Percentiles rank a stretch among this genome's conserved stretches.
phyloP scores from a whole-genome alignment of 305 asterid species.

The Fraxinus xanthoxyloides region DNA sequence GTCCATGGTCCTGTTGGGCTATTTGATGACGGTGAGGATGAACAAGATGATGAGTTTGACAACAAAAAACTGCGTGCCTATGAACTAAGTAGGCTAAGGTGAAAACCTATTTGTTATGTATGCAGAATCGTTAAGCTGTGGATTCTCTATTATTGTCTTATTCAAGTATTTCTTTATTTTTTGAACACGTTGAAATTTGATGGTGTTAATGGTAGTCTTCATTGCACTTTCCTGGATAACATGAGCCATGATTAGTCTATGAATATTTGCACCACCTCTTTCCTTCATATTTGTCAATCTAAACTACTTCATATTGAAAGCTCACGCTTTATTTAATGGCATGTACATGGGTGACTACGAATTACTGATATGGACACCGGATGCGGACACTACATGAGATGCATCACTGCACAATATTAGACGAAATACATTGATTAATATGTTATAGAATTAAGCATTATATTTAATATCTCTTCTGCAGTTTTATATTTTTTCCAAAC shows the following conservation, averaged over 20 bases:
- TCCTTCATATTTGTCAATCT: not conserved
- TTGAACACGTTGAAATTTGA: not conserved
- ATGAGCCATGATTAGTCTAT: not conserved
- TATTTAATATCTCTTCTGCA: not conserved
- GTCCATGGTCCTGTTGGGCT: slow-evolving; percentile 78
- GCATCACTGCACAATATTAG: not conserved
- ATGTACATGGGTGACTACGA: not conserved
- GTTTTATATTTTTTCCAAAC: not conserved
- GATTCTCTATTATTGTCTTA: not conserved
- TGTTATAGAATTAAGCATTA: not conserved
- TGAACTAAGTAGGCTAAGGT: slow-evolving; percentile 86
- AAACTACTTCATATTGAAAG: not conserved
- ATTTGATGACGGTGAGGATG: slow-evolving; percentile 54
- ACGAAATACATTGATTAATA: not conserved
- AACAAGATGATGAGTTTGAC: slow-evolving; percentile 60
- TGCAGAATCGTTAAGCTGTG: slow-evolving; percentile 3
- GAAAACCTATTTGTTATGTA: slow-evolving; percentile 1
- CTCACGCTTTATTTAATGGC: not conserved
- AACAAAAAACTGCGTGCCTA: slow-evolving; percentile 72
- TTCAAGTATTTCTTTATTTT: not conserved
- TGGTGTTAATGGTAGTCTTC: not conserved
- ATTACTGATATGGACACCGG: not conserved
- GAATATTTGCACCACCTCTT: not conserved
- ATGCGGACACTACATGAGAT: not conserved
- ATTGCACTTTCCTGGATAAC: not conserved